These are phyloP conservation scores for Paramecium caudatum DNA, from an alignment of 73 alveolate genomes.

Conservation along the genomic window DNA sequence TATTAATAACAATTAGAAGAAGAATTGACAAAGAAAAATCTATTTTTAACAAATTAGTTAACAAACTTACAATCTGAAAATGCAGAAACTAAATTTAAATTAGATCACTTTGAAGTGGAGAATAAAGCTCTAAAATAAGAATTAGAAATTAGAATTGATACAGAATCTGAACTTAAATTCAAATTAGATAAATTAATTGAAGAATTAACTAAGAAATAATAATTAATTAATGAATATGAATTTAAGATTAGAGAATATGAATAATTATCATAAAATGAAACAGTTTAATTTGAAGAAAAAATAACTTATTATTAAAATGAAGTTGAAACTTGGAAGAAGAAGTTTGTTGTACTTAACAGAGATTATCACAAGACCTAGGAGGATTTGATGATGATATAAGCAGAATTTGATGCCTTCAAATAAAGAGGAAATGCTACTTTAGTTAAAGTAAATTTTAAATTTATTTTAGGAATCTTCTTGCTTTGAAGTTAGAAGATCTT, in stretches of 20 bases:
- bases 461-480: conserved; percentile 12
- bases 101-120: neutral
- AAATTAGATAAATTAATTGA: conserved; percentile 47
- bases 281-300: conserved; percentile 48
- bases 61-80: neutral
- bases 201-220: conserved; percentile 19
- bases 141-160: neutral
- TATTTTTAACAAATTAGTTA: neutral
- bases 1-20: conserved; percentile 4
- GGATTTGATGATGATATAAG: conserved; percentile 58
- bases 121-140: conserved; percentile 2
- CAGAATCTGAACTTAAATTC: conserved; percentile 33
- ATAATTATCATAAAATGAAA: neutral
- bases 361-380: conserved; percentile 58
- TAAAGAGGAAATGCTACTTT: conserved; percentile 12
- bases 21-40: conserved; percentile 7
- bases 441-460: neutral
- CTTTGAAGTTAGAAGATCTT: conserved; percentile 52
- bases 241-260: neutral
- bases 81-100: neutral
- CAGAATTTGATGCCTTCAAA: conserved; percentile 62
- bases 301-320: conserved; percentile 42
- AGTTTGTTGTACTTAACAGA: neutral
- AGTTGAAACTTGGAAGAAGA: conserved; percentile 62
- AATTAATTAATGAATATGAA: conserved; percentile 8